Base-by-base conservation (phyloP, 2,329 filamentous ascomycete genomes). In the Fusarium pilosicola region DNA sequence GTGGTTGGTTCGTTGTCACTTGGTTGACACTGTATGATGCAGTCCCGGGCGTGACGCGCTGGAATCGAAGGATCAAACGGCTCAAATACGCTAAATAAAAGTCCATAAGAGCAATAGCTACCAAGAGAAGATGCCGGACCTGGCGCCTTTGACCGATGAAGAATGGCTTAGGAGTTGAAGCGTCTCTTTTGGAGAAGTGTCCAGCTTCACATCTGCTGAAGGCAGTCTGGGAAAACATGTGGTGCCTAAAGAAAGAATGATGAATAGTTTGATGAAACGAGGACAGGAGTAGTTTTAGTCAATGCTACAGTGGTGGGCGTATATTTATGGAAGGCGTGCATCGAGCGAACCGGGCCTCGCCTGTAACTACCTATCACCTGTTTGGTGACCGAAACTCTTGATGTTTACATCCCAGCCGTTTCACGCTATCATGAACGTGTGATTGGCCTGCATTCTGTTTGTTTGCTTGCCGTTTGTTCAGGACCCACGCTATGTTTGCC, bases 31-130 rank as follows among this genome's bases (percentile, higher is more conserved):
- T 49, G 28, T 22, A n/a, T n/a, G 13, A 13, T 49, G 5, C 20
- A 32, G 46, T 49, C 14, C 10, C 6, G 15, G 26, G 20, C 15
- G 26, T 49, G 28, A 49, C 10, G 28, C 28, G 6, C 10, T n/a
- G 22, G 28, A 12, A 12, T 22, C 32, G 7, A 32, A 49, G 15
- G 28, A 32, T 32, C 28, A 32, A 30, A 18, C 46, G 22, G 22
- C 22, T 49, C 46, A n/a, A 32, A 49, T 5, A 8, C 11, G 11
- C 42, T 1, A 4, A 26, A 26, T 1, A 45, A 17, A 45, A 24
- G 42, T 24, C 7, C 0, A 7, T 4, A 18, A 13, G 15, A 26
- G n/a, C 6, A 44, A 44, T 14, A 15, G 1, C 0, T 15, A 42
- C 8, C 39, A 41, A n/a, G 22, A 42, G 39, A 42, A n/a, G 22